Base-by-base conservation (phyloP, 768 basidiomycete genomes). In the Baorangia bicolor region DNA sequence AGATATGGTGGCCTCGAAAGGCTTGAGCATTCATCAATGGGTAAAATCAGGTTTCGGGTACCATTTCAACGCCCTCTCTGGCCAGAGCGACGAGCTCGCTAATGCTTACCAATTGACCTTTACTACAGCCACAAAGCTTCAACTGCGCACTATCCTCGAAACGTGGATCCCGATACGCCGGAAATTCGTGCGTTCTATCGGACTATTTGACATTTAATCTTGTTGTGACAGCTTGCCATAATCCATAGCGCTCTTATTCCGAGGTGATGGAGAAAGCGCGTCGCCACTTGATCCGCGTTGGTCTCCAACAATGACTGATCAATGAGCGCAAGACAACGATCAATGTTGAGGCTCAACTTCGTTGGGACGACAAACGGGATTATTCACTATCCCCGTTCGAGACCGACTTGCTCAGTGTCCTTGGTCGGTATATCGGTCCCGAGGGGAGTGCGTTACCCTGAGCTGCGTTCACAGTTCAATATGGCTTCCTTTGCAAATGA, bases 91-190 rank as follows among this genome's bases (percentile, higher is more conserved):
- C 64, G 79, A 84, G 63, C 78, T 86, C 18, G 78, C 84, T n/a
- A 62, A 71, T 28, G 82, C 83, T 2, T 86, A 85, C 61, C 68
- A 70, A 30, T 66, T 79, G 58, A 82, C 84, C 38, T 85, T 85
- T 59, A 72, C 74, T 14, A 77, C 81, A 18, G 76, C 82, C 20
- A 75, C 77, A 49, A 76, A 79, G 57, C 81, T 84, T 59, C 76
- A 80, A 52, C 69, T 80, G 13, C 73, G 81, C 57, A 81, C 78
- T 25, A 75, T 84, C 49, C 73, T 86, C 20, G 77, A 81, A 64
- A 74, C 76, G 20, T 84, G 82, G 82, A 81, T 86, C 58, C 83
- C 83, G 9, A 59, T 83, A 28, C 67, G 85, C 39, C 70, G 81
- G 39, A 70, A 68, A 65, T 81, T 83, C 51, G 83, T 85, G 65